A percentile compares a stretch with the other conserved stretches of the same genome.
phyloP scores from a whole-genome alignment of 805 yeast species.

The Candida boidinii region DNA sequence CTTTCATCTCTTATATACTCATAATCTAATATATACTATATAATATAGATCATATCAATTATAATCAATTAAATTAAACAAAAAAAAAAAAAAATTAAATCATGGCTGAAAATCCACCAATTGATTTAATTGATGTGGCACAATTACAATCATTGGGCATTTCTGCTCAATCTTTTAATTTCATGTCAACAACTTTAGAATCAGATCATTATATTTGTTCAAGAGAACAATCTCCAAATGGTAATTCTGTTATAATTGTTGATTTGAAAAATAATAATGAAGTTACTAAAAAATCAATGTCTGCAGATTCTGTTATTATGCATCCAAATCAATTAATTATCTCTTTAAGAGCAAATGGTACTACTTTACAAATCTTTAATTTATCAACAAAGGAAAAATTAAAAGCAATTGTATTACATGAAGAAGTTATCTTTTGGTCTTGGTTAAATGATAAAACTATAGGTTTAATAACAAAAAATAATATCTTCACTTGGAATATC shows the following conservation, averaged over 20 bases:
- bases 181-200: conserved; percentile 90
- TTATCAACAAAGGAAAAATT: conserved; percentile 80
- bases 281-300: conserved; percentile 85
- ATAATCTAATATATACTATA: not conserved
- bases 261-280: conserved; percentile 73
- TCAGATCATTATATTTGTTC: conserved; percentile 85
- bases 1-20: not conserved
- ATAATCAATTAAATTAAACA: not conserved
- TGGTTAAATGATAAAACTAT: conserved; percentile 72
- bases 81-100: not conserved
- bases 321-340: conserved; percentile 86
- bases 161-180: conserved; percentile 76
- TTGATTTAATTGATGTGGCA: conserved; percentile 92
- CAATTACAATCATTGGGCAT: conserved; percentile 84
- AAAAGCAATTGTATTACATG: conserved; percentile 76
- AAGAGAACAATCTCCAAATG: conserved; percentile 52
- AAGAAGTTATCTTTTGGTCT: conserved; percentile 92
- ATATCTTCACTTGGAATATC: conserved; percentile 75
- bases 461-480: conserved; percentile 76
- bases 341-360: conserved; percentile 92
- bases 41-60: too few species aligned
- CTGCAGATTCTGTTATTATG: conserved; percentile 96
- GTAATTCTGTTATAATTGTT: conserved; percentile 90
- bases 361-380: conserved; percentile 91
- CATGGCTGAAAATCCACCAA: conserved; percentile 66